Evolutionary conservation across 257 asterid genomes (phyloP).

Genomic region (Primulina huaijiensis): DNA sequence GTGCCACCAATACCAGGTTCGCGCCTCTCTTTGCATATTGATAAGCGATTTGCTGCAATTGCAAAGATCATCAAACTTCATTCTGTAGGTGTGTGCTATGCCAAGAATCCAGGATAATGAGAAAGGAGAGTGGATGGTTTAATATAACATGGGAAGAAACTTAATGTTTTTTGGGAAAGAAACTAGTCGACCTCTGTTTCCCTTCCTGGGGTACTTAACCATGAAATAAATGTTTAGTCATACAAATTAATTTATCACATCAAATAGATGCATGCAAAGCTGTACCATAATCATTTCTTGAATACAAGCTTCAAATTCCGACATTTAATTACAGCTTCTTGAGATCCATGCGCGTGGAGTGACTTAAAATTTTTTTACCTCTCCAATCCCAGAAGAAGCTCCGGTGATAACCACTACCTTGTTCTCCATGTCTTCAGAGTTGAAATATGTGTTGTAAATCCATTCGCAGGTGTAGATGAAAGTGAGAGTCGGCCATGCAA

Average conservation of each 20-base stretch:
- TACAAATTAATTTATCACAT: too few species aligned
- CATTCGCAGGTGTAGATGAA: conserved; percentile 68
- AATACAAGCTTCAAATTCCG: too few species aligned
- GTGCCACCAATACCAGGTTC: conserved; percentile 74
- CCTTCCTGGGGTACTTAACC: too few species aligned
- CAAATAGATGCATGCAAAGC: too few species aligned
- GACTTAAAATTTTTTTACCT: conserved; percentile 37
- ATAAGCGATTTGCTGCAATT: conserved; percentile 79
- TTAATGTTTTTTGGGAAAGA: too few species aligned
- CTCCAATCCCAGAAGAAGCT: conserved; percentile 95
- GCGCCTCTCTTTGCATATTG: conserved; percentile 84
- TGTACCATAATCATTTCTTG: too few species aligned
- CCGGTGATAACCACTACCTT: conserved; percentile 86
- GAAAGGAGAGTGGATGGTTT: too few species aligned
- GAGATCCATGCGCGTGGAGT: neutral
- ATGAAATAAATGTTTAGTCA: too few species aligned
- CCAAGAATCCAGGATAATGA: too few species aligned
- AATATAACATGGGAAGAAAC: too few species aligned
- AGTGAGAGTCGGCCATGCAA: conserved; percentile 81
- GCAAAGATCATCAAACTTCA: neutral
- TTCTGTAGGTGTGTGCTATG: neutral
- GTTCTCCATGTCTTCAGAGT: conserved; percentile 47
- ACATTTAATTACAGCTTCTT: too few species aligned
- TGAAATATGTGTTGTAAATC: conserved; percentile 48
- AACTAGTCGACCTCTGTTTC: too few species aligned